Base-by-base conservation (phyloP, 208 protist genomes). In the Trichomonas tenax region DNA sequence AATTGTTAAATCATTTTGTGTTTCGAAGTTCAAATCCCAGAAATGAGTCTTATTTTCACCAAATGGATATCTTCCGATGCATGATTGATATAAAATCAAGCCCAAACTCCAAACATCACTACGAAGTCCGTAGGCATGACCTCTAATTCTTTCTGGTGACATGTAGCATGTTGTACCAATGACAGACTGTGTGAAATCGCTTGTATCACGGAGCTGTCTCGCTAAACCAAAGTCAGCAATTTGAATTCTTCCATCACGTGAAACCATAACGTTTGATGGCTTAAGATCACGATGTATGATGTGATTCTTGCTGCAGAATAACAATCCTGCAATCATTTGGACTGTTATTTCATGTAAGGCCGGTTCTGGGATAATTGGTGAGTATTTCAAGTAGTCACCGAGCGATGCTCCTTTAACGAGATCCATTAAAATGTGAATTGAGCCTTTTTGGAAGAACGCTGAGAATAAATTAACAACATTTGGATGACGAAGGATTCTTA, bases 191-290 rank as follows among this genome's bases (percentile, higher is more conserved):
- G 38, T n/a, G 21, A 21, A 34, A 96, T 96, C 93, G 3, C 10
- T 9, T n/a, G 93, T 44, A 45, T 41, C 9, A 14, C 63, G 23
- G 31, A 96, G 51, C 15, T 96, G 93, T 4, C 49, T 15, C 1
- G 51, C 31, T 26, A 96, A 34, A 23, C 93, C 93, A 82, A 96
- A 96, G 82, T 96, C 93, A 17, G 93, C 93, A 82, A 96, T 96
- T 96, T 96, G 63, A 41, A 96, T 36, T 82, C 63, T 34, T 81
- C 93, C 93, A 11, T 44, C 41, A 8, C 31, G 4, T 4, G 93
- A 45, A 48, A 96, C 31, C 36, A 96, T 41, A 46, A 96, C 63
- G n/a, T 96, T 96, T 45, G 34, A 44, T 45, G 93, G 93, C 41
- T 96, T 96, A 0, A 96, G n/a, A 34, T 96, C 93, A 4, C 93